phyloP scores from a whole-genome alignment of 2,329 filamentous ascomycete species.

The Malbranchea cinnamomea region DNA sequence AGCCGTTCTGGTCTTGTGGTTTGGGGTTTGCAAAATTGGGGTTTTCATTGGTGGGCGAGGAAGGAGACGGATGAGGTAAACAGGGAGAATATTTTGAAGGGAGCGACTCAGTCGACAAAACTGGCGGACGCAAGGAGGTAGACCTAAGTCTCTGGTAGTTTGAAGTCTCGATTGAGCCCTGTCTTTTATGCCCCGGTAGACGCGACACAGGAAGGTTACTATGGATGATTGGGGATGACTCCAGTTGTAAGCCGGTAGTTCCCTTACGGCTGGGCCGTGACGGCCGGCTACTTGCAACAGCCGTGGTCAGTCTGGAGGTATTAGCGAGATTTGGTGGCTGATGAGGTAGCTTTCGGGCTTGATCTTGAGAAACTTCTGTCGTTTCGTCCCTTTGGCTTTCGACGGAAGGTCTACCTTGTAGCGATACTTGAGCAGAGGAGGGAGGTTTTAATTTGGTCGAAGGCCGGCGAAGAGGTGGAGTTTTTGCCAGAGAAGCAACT shows the following conservation, averaged over 20 bases:
- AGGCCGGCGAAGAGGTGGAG: slow-evolving; percentile 45
- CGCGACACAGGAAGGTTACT: slow-evolving; percentile 39
- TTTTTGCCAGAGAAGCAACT: too few species aligned
- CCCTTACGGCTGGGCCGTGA: slow-evolving; percentile 54
- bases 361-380: too few species aligned
- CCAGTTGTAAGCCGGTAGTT: slow-evolving; percentile 44
- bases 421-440: too few species aligned
- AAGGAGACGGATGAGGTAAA: slow-evolving; percentile 12
- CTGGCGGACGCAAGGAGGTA: slow-evolving; percentile 18
- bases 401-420: too few species aligned
- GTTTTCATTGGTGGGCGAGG: slow-evolving; percentile 13
- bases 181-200: slow-evolving; percentile 35
- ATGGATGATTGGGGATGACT: slow-evolving; percentile 39
- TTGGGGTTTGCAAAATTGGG: slow-evolving; percentile 10
- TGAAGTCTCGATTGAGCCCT: slow-evolving; percentile 30
- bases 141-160: slow-evolving; percentile 15
- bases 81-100: slow-evolving; percentile 19
- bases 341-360: too few species aligned
- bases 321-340: slow-evolving; percentile 11
- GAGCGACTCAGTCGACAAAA: slow-evolving; percentile 25
- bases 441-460: slow-evolving; percentile 48
- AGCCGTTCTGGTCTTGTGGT: too few species aligned
- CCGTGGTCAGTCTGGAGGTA: slow-evolving; percentile 7
- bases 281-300: slow-evolving; percentile 32
- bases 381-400: slow-evolving; percentile 15